Evolutionary conservation across 257 asterid species (phyloP).

Genomic region (Parsonsia alboflavescens): DNA sequence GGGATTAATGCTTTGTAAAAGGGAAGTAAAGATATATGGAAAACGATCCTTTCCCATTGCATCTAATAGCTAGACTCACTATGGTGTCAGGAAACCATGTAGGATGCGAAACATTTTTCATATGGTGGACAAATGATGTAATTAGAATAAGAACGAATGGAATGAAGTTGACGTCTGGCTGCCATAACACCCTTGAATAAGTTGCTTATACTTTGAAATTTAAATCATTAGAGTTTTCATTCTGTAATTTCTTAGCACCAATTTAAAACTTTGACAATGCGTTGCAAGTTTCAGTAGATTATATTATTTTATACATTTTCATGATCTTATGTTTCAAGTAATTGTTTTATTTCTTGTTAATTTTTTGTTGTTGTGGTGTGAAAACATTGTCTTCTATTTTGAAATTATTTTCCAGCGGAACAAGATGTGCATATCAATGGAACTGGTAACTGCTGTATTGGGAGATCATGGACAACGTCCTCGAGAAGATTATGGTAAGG

Average conservation of each 20-base stretch:
- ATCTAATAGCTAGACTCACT: neutral
- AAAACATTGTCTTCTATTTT: neutral
- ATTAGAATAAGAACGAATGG: neutral
- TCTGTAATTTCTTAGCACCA: neutral
- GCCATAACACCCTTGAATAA: neutral
- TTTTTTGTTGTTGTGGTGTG: neutral
- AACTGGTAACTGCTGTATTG: conserved; percentile 93
- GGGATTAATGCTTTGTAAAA: neutral
- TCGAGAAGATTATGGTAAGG: conserved; percentile 87
- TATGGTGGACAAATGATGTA: neutral
- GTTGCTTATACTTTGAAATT: neutral
- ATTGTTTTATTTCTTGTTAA: neutral
- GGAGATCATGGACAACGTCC: conserved; percentile 99
- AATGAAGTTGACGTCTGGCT: neutral
- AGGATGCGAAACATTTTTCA: neutral
- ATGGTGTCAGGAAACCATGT: neutral
- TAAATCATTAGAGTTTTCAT: neutral
- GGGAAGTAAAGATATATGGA: neutral
- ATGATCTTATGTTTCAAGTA: neutral
- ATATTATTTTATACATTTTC: neutral
- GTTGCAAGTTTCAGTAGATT: neutral
- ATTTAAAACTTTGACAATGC: neutral
- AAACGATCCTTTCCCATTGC: neutral
- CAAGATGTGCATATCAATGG: conserved; percentile 91
- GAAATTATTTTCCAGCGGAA: conserved; percentile 39